Base-by-base conservation (phyloP, 2,329 filamentous ascomycete species). In the Arachnopeziza araneosa region DNA sequence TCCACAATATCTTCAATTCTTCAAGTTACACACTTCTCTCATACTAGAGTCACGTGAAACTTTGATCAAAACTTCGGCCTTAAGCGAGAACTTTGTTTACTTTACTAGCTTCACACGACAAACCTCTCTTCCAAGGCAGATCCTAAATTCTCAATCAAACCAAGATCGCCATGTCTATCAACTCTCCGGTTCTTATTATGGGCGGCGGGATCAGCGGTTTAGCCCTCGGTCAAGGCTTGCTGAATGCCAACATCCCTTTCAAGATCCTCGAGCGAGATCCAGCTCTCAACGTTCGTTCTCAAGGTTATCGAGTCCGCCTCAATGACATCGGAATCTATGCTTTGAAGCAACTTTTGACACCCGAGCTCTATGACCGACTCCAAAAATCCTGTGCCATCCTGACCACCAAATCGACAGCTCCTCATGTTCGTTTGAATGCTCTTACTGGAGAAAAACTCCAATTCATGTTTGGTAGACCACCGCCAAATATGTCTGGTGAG, bases 191-290 rank as follows among this genome's bases (percentile, higher is more conserved):
- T 22, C 48, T 62, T 19, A 70, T 74, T 32, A 65, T 72, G 30
- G 72, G 72, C 32, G 71, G 66, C 9, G 72, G 72, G 24, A 68
- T 72, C 26, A 70, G 70, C 21, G 71, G 72, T 4, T 64, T 74
- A 1, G 70, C 70, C 58, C 64, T 74, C 3, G 69, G 69, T 3
- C 67, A 71, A 57, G 69, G 70, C 12, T 66, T 73, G n/a, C 50
- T 52, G 17, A 58, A 62, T n/a, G 52, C 50, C n/a, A 21, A 53
- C n/a, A 59, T 63, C 24, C 81, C 78, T 0, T 85, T 83, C 70
- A 75, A 69, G 50, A 78, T 87, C 52, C 85, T 81, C 67, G 83
- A 86, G 72, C 81, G 81, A 50, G 80, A 84, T 64, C 36, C 36
- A 44, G 58, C 68, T 2, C 74, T 80, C 51, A 73, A 52, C 22